Base-by-base conservation (phyloP, 108 stramenopile species). In the Pseudonitzschia multistriata region DNA sequence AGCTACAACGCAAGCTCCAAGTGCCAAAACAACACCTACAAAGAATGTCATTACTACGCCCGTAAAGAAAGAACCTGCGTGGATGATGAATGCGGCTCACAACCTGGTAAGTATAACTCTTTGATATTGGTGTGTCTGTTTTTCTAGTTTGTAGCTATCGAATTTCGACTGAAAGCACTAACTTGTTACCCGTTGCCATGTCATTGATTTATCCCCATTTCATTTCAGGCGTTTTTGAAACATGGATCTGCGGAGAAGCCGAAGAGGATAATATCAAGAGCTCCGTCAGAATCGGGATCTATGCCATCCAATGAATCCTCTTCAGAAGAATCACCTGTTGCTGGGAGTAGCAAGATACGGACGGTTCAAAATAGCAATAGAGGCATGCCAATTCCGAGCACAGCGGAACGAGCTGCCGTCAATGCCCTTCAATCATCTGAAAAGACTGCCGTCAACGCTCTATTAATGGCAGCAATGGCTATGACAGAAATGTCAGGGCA, bases 71-170 rank as follows among this genome's bases (percentile, higher is more conserved):
- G 65, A 77, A 81, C 68, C 76, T 42, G n/a, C 42, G 30, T 79
- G 67, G 71, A 77, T 87, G 86, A 76, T 83, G 74, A 76, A 85
- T 78, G 91, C 88, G n/a, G 91, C 91, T 21, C 84, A 87, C 39
- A 88, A 88, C 74, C 73, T 92, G 86, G 87, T 83, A 74, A 35
- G 79, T 77, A 24, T 25, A n/a, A n/a, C 25, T 24, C 3, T 52
- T 10, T 24, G 22, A 11, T 52, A 24, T 3, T 52, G 21, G 2
- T 52, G 2, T 52, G 21, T 45, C 15, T 10, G 3, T 45, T 45
- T 4, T 13, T 10, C 17, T 45, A 1, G 25, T 35, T 35, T 17
- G 25, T 10, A 36, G 25, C 2, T 13, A 2, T 30, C 5, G 17
- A 25, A 27, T 35, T 63, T 15, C 2, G n/a, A 27, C 30, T 36